These are phyloP conservation scores for Aureobasidium sp. DNA, from an alignment of 2,329 filamentous ascomycete genomes.

Conservation along the genomic window DNA sequence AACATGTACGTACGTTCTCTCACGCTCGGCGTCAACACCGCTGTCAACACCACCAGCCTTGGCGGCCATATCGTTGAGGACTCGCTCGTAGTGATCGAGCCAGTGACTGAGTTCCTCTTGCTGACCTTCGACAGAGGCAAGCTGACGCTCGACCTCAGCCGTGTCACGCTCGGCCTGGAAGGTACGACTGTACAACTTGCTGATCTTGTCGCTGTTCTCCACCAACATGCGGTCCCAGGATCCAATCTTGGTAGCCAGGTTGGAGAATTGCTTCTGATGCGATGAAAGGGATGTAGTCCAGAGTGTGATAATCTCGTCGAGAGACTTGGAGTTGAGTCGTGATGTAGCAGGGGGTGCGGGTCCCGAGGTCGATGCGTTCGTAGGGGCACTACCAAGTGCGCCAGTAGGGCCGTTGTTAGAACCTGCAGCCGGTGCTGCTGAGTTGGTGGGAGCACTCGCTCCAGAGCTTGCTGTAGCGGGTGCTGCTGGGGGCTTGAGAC, in stretches of 20 bases:
- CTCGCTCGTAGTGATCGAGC: conserved; percentile 83
- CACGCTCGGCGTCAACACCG: conserved; percentile 90
- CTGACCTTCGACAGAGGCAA: conserved; percentile 81
- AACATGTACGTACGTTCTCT: conserved; percentile 60
- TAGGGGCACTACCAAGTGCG: conserved; percentile 24
- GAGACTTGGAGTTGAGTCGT: conserved; percentile 93
- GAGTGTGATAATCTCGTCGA: conserved; percentile 96
- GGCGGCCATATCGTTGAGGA: conserved; percentile 84
- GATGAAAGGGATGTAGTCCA: conserved; percentile 95
- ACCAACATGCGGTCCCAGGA: conserved; percentile 89
- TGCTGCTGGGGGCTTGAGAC: conserved; percentile 17
- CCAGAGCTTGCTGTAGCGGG: background rate
- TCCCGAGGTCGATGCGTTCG: conserved; percentile 71
- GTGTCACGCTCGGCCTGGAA: conserved; percentile 92
- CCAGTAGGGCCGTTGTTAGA: conserved; percentile 25
- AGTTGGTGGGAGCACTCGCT: background rate
- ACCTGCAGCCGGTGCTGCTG: conserved; percentile 11
- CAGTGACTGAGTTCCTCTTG: conserved; percentile 84
- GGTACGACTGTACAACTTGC: conserved; percentile 83
- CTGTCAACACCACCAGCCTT: conserved; percentile 57
- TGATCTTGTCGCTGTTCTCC: conserved; percentile 90
- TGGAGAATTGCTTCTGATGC: conserved; percentile 94
- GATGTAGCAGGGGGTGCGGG: conserved; percentile 74
- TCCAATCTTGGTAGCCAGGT: conserved; percentile 79
- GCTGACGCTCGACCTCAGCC: conserved; percentile 85